These are phyloP conservation scores for Tetrapisispora pingtungensis DNA, from an alignment of 805 yeast genomes.

Conservation along the genomic window DNA sequence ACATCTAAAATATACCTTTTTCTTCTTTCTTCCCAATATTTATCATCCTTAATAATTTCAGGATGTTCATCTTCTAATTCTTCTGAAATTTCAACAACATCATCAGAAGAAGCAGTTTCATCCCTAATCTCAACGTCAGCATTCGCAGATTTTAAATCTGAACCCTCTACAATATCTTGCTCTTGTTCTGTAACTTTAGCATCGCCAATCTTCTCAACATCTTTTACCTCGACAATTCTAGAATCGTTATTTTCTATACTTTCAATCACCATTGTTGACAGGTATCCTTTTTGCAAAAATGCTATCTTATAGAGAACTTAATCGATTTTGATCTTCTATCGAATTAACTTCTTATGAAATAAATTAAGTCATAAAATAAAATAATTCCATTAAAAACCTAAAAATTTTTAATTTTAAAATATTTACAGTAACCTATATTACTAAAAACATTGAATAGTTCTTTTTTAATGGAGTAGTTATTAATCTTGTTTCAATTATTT, in stretches of 20 bases:
- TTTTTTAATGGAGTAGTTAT: too few relatives aligned
- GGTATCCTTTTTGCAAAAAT: not conserved
- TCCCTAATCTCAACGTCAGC: not conserved
- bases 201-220: not conserved
- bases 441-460: too few relatives aligned
- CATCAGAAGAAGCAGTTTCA: not conserved
- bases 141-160: not conserved
- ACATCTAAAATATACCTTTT: conserved; percentile 39
- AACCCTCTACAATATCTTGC: not conserved
- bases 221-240: not conserved
- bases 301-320: too few relatives aligned
- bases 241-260: not conserved
- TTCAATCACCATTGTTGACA: not conserved
- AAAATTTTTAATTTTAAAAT: too few relatives aligned
- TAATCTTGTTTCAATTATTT: too few relatives aligned
- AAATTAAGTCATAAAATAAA: too few relatives aligned
- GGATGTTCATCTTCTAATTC: not conserved
- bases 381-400: too few relatives aligned
- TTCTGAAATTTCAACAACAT: not conserved
- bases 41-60: not conserved
- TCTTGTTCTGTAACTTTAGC: not conserved
- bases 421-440: too few relatives aligned
- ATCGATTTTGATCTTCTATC: too few relatives aligned
- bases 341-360: too few relatives aligned
- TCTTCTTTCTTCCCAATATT: conserved; percentile 31